Percentiles rank a stretch among this genome's conserved stretches.
These are phyloP conservation scores for Zygosaccharomyces bailii DNA, from an alignment of 805 yeast genomes.

Conservation along the genomic window DNA sequence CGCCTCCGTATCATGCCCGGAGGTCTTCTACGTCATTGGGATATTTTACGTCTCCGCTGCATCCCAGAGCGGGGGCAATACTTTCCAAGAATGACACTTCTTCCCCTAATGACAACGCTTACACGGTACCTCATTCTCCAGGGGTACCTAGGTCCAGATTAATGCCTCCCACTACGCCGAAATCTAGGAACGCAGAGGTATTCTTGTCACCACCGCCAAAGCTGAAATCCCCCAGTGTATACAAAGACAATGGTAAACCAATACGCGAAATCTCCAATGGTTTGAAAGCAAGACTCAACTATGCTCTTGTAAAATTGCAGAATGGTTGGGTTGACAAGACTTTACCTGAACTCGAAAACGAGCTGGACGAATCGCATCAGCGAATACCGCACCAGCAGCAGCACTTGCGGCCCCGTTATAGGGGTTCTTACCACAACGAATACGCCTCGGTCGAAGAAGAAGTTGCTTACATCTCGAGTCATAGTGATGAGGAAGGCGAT, in stretches of 20 bases:
- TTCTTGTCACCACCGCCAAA: constrained; percentile 36
- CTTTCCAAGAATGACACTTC: constrained; percentile 5
- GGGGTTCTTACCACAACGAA: constrained; percentile 16
- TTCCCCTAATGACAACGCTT: constrained; percentile 8
- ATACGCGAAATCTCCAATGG: constrained; percentile 41
- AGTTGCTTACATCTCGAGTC: constrained; percentile 12
- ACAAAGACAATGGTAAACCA: constrained; percentile 34
- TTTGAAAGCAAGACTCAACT: constrained; percentile 40
- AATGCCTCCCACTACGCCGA: constrained; percentile 36
- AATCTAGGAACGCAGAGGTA: constrained; percentile 30
- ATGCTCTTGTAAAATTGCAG: constrained; percentile 41
- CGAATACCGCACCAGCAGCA: constrained; percentile 7
- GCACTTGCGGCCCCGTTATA: constrained; percentile 9
- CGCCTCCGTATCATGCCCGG: constrained; percentile 23
- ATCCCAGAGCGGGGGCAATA: constrained; percentile 16
- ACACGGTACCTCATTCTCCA: constrained; percentile 20
- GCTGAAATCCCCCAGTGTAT: constrained; percentile 30
- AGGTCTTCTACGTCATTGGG: constrained; percentile 28
- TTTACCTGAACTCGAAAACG: constrained; percentile 27
- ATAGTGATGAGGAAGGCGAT: constrained; percentile 21
- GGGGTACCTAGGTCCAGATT: constrained; percentile 20
- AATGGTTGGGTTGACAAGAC: constrained; percentile 35
- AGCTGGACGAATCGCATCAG: constrained; percentile 15
- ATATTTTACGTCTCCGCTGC: constrained; percentile 30
- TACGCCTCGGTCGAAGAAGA: constrained; percentile 14